Conservation (phyloP, 345 rosid species). For the Syzygium aromaticum region DNA sequence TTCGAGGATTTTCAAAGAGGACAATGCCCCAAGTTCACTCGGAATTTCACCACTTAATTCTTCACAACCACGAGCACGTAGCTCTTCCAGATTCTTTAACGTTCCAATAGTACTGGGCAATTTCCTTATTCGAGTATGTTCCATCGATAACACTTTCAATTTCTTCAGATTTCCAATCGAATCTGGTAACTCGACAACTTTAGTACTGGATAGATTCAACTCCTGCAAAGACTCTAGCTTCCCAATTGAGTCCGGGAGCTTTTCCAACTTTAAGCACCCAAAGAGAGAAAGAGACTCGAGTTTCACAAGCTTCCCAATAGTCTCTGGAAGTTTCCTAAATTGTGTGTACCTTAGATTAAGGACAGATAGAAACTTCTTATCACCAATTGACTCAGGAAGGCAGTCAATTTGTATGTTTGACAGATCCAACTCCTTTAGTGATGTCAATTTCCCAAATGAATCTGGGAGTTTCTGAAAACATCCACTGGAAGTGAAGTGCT, state of each 20-base stretch:
- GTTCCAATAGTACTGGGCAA: neutral
- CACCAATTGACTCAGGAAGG: neutral
- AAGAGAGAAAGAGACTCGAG: neutral
- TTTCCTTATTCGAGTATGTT: neutral
- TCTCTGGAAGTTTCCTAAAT: neutral
- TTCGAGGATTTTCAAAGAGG: neutral
- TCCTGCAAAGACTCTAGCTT: neutral
- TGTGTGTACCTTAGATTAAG: neutral
- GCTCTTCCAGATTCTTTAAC: neutral
- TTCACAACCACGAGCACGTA: neutral
- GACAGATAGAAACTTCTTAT: neutral
- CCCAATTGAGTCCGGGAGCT: neutral
- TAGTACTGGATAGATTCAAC: neutral
- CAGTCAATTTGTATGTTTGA: neutral
- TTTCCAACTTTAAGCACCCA: neutral
- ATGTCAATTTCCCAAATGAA: neutral
- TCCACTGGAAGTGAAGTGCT: neutral
- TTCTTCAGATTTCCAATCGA: neutral
- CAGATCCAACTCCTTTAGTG: neutral
- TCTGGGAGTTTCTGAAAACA: neutral
- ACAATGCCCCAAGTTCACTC: neutral
- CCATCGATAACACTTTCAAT: neutral
- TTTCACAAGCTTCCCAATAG: neutral
- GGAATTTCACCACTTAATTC: neutral
- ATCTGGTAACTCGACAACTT: neutral